phyloP scores from a whole-genome alignment of 2,329 filamentous ascomycete genomes.

The Neoarthrinium moseri region DNA sequence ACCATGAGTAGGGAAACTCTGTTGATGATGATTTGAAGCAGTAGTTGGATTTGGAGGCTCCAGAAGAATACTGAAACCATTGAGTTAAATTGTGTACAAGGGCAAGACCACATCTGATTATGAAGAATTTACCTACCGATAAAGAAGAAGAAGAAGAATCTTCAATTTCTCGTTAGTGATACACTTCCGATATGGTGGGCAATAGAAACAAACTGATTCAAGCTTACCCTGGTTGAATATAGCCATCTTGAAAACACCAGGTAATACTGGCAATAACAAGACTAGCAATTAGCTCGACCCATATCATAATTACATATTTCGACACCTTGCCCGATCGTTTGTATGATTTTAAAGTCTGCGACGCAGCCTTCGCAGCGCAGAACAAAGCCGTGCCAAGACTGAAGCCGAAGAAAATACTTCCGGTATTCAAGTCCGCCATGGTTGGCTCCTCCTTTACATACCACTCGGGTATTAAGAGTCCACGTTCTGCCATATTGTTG shows the following conservation, averaged over 20 bases:
- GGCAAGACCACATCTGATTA: too few species aligned
- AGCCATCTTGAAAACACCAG: constrained; percentile 20
- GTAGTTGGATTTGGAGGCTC: constrained; percentile 47
- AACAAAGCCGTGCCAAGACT: constrained; percentile 28
- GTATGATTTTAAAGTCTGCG: constrained; percentile 23
- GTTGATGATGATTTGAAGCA: constrained; percentile 55
- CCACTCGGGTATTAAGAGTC: neutral
- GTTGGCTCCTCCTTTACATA: neutral
- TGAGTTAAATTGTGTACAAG: too few species aligned
- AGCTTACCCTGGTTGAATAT: neutral
- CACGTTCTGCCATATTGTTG: too few species aligned
- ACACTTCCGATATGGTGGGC: neutral
- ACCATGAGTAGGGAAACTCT: constrained; percentile 45
- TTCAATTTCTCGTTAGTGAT: too few species aligned
- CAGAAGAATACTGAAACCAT: too few species aligned
- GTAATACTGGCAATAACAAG: constrained; percentile 23
- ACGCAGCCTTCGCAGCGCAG: constrained; percentile 22
- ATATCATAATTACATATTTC: constrained; percentile 32
- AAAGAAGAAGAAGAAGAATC: constrained; percentile 1
- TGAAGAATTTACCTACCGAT: neutral
- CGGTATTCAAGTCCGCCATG: constrained; percentile 22
- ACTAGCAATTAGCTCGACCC: constrained; percentile 27
- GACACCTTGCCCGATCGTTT: constrained; percentile 21
- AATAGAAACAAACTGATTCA: neutral
- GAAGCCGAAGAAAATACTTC: constrained; percentile 28